Evolutionary conservation across 2,329 filamentous ascomycete species (phyloP).

Genomic region (Penicillium sumatraense): DNA sequence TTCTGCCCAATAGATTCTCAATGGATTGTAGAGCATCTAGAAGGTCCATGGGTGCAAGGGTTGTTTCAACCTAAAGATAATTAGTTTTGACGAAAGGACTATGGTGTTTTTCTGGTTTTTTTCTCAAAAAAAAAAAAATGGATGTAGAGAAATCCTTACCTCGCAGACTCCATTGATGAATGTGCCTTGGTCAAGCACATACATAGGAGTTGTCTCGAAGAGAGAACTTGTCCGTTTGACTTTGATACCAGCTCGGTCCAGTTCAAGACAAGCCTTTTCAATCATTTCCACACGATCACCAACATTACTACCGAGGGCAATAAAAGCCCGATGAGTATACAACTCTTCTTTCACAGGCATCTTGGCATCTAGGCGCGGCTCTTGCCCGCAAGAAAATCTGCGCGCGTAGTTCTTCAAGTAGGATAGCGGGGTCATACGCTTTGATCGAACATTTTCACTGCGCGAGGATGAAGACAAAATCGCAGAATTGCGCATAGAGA

Average conservation of each 20-base stretch:
- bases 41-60: conserved; percentile 72
- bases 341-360: conserved; percentile 13
- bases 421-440: conserved; percentile 11
- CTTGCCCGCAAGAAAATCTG: conserved; percentile 24
- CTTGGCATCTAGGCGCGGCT: conserved; percentile 12
- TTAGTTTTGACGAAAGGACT: background rate
- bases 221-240: conserved; percentile 82
- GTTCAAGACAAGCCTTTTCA: conserved; percentile 77
- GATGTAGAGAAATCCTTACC: too few species aligned
- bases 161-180: conserved; percentile 94
- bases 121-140: too few species aligned
- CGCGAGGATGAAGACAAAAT: background rate
- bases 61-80: conserved; percentile 74
- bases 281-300: conserved; percentile 85
- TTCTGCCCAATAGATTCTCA: conserved; percentile 76
- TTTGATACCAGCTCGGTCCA: conserved; percentile 73
- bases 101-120: too few species aligned
- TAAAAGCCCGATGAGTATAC: conserved; percentile 62
- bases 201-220: conserved; percentile 97
- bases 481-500: conserved; percentile 4
- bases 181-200: conserved; percentile 82
- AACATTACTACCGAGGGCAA: conserved; percentile 91
- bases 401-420: conserved; percentile 15
- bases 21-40: conserved; percentile 83
- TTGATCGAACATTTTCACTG: conserved; percentile 13